phyloP scores from a whole-genome alignment of 306 rosid species.

The Castanospermum australe region DNA sequence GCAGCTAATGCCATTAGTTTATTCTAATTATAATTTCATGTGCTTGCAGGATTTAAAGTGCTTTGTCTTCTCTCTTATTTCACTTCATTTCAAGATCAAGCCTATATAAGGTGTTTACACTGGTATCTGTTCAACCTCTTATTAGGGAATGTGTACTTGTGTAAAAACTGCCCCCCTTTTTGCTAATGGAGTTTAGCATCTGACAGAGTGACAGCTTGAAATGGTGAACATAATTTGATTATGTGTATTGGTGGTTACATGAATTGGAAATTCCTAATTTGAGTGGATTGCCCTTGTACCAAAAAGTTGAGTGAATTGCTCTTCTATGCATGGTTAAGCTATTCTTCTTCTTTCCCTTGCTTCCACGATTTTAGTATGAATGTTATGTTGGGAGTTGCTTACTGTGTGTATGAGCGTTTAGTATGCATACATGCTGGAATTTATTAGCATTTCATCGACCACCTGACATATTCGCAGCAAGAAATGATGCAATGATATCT shows the following conservation, averaged over 20 bases:
- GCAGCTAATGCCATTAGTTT: background rate
- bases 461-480: background rate
- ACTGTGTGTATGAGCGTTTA: background rate
- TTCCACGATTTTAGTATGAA: background rate
- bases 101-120: conserved; percentile 54
- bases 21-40: conserved; percentile 23
- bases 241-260: background rate
- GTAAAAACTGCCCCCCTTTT: background rate
- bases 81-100: conserved; percentile 97
- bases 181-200: conserved; percentile 15
- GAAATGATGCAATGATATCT: background rate
- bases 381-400: background rate
- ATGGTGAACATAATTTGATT: conserved; percentile 4
- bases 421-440: background rate
- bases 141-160: background rate
- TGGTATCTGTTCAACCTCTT: conserved; percentile 15
- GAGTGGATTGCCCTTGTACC: background rate
- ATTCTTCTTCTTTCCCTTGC: background rate
- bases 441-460: background rate
- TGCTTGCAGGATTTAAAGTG: conserved; percentile 87
- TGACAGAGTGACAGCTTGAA: background rate
- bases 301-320: background rate
- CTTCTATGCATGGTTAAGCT: background rate
- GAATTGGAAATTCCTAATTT: conserved; percentile 7
- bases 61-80: conserved; percentile 92